These are phyloP conservation scores for Aspergillus carlsbadensis DNA, from an alignment of 495 filamentous ascomycete genomes.

Conservation along the genomic window DNA sequence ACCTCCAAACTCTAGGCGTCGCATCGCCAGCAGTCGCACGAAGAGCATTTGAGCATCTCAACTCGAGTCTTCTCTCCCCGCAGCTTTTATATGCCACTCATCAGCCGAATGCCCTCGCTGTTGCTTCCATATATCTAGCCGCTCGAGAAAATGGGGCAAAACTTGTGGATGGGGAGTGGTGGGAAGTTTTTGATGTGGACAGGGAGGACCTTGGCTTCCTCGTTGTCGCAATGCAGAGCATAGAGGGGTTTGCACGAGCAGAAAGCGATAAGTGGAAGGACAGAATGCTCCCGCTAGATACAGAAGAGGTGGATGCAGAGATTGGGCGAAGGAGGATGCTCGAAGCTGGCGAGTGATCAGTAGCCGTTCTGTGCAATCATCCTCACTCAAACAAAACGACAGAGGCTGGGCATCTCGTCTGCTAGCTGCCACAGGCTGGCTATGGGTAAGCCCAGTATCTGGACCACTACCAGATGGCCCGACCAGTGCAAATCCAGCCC, in stretches of 20 bases:
- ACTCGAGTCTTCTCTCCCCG: slow-evolving; percentile 78
- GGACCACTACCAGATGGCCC: too few relatives aligned
- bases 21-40: slow-evolving; percentile 51
- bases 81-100: slow-evolving; percentile 90
- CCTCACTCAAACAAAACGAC: too few relatives aligned
- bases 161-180: slow-evolving; percentile 83
- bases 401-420: too few relatives aligned
- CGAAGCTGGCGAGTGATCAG: slow-evolving; percentile 46
- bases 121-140: slow-evolving; percentile 85
- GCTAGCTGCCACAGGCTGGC: too few relatives aligned
- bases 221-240: slow-evolving; percentile 80
- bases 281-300: slow-evolving; percentile 39
- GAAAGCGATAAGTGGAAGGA: slow-evolving; percentile 52
- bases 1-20: slow-evolving; percentile 81
- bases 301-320: slow-evolving; percentile 59
- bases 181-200: slow-evolving; percentile 98
- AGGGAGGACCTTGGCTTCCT: slow-evolving; percentile 93
- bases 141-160: slow-evolving; percentile 75
- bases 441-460: too few relatives aligned
- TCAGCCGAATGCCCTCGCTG: slow-evolving; percentile 81
- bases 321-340: slow-evolving; percentile 59
- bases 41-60: slow-evolving; percentile 72
- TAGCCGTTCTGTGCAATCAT: background rate
- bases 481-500: too few relatives aligned
- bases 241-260: slow-evolving; percentile 65